Evolutionary conservation across 371 early-diverging fungal species (phyloP), one percentile per base, ranked within the genome.

Genomic region (Mortierella sp.): DNA sequence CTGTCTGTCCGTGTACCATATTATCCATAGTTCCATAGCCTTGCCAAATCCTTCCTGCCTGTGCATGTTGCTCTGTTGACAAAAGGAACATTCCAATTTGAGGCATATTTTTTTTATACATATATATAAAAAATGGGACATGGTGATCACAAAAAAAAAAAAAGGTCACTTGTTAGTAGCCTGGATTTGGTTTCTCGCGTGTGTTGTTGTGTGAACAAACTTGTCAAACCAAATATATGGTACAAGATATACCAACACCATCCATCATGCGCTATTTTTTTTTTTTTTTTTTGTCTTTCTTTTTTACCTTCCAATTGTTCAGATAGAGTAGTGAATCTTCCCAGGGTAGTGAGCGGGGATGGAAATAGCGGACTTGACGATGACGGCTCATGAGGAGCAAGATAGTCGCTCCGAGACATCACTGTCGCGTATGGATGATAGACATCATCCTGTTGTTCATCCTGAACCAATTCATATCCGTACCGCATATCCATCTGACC

Each of bases 341-440:
- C 79, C 49, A 79, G 57, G 43, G 79, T 79, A 1, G 74, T 79
- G 32, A 79, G 68, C 24, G 79, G 79, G 1, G 79, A 79, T 14
- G 79, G 79, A 49, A 79, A 79, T 40, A 79, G 30, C 24, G 79
- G 79, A 68, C 79, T 79, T 49, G 79, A 79, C 14, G 79, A 79
- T 1, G 79, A 74, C 6, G 79, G 79, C 20, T 79, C 72, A 60
- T 79, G 79, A 10, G 79, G 79, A 0, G 79, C 79, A 16, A 79
- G 55, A 35, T 68, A 79, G 20, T 79, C 79, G 1, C 60, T 49
- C 39, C 75, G 62, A 5, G 72, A 72, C 68, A 78, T 65, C 43
- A 77, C 45, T 1, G 78, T 69, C 60, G 58, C 71, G 39, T 70
- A 70, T 10, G 74, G 71, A 12, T 64, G 70, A 32, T 71, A 70